These are phyloP conservation scores for Pyrenophora teres DNA, from an alignment of 2,329 filamentous ascomycete species.

Conservation along the genomic window DNA sequence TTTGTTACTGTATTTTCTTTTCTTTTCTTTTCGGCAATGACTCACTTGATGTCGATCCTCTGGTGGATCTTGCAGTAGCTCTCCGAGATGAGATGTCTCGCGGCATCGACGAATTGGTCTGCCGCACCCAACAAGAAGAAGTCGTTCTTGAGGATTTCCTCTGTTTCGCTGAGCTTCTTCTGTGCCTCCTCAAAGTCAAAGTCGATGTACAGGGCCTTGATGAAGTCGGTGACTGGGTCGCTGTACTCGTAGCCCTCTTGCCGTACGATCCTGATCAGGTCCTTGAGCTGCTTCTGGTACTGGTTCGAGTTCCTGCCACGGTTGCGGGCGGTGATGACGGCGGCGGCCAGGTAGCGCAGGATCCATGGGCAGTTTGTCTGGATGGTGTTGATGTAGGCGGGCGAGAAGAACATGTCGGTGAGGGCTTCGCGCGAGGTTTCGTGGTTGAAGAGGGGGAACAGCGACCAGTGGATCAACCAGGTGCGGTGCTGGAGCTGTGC, in stretches of 20 bases:
- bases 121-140: conserved; percentile 90
- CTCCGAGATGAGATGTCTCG: conserved; percentile 95
- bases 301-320: conserved; percentile 76
- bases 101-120: conserved; percentile 90
- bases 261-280: conserved; percentile 90
- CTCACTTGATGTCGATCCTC: conserved; percentile 90
- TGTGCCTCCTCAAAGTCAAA: conserved; percentile 98
- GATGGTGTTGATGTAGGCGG: conserved; percentile 98
- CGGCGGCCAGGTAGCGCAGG: conserved; percentile 88
- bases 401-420: conserved; percentile 95
- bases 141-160: conserved; percentile 88
- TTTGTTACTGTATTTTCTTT: neutral
- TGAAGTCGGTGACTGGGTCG: conserved; percentile 94
- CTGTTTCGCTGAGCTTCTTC: conserved; percentile 81
- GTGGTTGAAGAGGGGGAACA: conserved; percentile 99
- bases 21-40: conserved; percentile 7
- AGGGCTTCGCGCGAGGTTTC: conserved; percentile 87
- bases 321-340: conserved; percentile 85
- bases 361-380: conserved; percentile 98
- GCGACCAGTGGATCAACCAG: conserved; percentile 96
- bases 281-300: conserved; percentile 99
- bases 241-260: conserved; percentile 98
- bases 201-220: conserved; percentile 92
- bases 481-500: conserved; percentile 95
- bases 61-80: conserved; percentile 99